Percentiles rank a stretch among this genome's conserved stretches.
These are phyloP conservation scores for Striga hermonthica DNA, from an alignment of 305 asterid genomes.

Conservation along the genomic window DNA sequence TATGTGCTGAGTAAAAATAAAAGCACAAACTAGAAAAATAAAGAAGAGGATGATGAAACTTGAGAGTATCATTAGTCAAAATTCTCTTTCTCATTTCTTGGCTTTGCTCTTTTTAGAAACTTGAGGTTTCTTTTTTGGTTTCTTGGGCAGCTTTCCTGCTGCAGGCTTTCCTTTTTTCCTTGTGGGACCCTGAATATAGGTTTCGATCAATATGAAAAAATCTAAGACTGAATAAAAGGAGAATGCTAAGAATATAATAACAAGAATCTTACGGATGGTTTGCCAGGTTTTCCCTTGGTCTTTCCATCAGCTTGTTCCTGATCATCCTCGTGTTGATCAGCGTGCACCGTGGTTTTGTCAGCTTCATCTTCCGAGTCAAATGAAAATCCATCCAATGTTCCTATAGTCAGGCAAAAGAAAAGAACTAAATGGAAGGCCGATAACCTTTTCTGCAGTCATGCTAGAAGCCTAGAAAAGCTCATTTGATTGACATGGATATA, in stretches of 20 bases:
- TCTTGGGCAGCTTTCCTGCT: constrained; percentile 62
- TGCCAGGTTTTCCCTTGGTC: constrained; percentile 50
- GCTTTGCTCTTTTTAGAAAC: constrained; percentile 61
- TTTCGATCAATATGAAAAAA: constrained; percentile 23
- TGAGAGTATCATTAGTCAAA: constrained; percentile 8
- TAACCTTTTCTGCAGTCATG: constrained; percentile 15
- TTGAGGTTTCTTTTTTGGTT: constrained; percentile 71
- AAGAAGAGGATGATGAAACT: too few relatives aligned
- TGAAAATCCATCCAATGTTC: constrained; percentile 85
- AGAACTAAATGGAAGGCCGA: constrained; percentile 6
- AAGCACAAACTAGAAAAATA: constrained; percentile 6
- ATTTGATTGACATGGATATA: not conserved
- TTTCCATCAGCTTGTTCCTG: constrained; percentile 30
- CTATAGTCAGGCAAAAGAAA: constrained; percentile 40
- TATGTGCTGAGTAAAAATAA: constrained; percentile 14
- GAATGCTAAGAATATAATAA: constrained; percentile 19
- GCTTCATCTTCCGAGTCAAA: constrained; percentile 85
- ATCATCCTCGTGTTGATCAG: constrained; percentile 26
- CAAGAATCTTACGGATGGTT: constrained; percentile 48
- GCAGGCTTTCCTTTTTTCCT: constrained; percentile 61
- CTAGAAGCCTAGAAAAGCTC: not conserved
- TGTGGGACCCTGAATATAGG: constrained; percentile 46
- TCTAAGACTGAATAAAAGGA: not conserved
- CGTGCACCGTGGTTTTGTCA: constrained; percentile 49
- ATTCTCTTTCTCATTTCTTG: constrained; percentile 49